Conservation (phyloP, 768 basidiomycete species). For the Lentinus brumalis region DNA sequence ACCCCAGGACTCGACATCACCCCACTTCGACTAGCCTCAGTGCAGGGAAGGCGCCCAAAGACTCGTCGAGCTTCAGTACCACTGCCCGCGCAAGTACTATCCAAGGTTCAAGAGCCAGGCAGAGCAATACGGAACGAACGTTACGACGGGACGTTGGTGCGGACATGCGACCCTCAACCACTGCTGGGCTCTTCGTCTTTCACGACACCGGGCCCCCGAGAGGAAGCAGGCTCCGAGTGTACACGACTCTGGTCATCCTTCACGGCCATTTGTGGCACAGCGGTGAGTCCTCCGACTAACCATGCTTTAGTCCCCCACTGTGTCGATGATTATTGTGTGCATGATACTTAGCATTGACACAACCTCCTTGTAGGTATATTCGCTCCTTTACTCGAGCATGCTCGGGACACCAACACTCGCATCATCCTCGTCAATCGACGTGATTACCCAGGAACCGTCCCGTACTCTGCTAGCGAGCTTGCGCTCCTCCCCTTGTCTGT, state of each 20-base stretch:
- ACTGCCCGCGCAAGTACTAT: too few species aligned
- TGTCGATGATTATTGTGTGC: background rate
- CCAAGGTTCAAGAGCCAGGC: too few species aligned
- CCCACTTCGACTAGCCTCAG: too few species aligned
- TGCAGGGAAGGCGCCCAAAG: too few species aligned
- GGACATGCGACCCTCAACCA: background rate
- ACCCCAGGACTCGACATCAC: too few species aligned
- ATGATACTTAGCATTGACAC: background rate
- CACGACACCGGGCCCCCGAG: slow-evolving; percentile 25
- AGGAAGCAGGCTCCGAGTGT: slow-evolving; percentile 13
- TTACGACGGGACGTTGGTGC: too few species aligned
- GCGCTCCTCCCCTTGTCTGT: background rate
- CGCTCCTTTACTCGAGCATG: slow-evolving; percentile 12
- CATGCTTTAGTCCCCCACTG: too few species aligned
- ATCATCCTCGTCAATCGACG: slow-evolving; percentile 28
- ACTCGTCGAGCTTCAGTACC: too few species aligned
- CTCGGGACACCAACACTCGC: slow-evolving; percentile 20
- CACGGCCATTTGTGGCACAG: slow-evolving; percentile 25
- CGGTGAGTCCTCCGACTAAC: slow-evolving; percentile 18
- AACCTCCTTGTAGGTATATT: slow-evolving; percentile 6
- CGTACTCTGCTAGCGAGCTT: slow-evolving; percentile 18
- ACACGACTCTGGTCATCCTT: slow-evolving; percentile 24
- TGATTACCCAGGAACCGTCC: slow-evolving; percentile 27
- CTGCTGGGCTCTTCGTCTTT: background rate
- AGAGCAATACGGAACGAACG: too few species aligned